Percentiles rank a stretch among this genome's conserved stretches.
Evolutionary conservation across 768 basidiomycete species (phyloP).

Genomic region (Boletus rex-veris): DNA sequence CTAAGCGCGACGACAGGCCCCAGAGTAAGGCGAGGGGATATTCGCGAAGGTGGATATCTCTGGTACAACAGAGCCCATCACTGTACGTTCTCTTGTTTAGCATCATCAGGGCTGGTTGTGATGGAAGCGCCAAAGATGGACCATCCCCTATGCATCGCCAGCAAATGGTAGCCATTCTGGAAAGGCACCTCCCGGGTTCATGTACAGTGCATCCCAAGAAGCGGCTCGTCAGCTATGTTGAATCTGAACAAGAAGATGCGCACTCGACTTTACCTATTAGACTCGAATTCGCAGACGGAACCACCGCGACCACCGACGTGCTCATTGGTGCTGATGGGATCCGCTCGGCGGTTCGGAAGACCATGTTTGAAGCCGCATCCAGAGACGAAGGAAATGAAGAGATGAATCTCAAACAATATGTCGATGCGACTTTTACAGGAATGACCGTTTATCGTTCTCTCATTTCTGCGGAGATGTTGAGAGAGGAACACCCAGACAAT

Average conservation of each 20-base stretch:
- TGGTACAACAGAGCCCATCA: too few species aligned
- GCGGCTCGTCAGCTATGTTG: conserved; percentile 16
- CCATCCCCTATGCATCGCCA: conserved; percentile 21
- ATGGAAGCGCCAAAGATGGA: too few species aligned
- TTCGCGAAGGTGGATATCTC: too few species aligned
- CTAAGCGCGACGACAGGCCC: too few species aligned
- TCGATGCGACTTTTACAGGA: conserved; percentile 41
- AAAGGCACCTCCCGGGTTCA: conserved; percentile 16
- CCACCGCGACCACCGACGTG: conserved; percentile 34
- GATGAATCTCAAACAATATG: too few species aligned
- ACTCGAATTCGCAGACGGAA: conserved; percentile 16
- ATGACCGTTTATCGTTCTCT: conserved; percentile 38
- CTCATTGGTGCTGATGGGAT: conserved; percentile 48
- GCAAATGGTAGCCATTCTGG: conserved; percentile 16
- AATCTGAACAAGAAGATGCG: conserved; percentile 14
- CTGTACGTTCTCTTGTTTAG: too few species aligned
- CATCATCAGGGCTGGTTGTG: too few species aligned
- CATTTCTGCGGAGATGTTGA: conserved; percentile 32
- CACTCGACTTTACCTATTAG: conserved; percentile 22
- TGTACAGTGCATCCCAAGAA: conserved; percentile 19
- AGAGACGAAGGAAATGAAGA: too few species aligned
- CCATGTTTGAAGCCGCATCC: conserved; percentile 19
- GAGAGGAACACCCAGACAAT: conserved; percentile 22
- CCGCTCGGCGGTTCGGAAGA: conserved; percentile 25
- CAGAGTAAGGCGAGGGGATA: too few species aligned